Conservation (phyloP, 306 rosid species). For the Glycine latifolia region DNA sequence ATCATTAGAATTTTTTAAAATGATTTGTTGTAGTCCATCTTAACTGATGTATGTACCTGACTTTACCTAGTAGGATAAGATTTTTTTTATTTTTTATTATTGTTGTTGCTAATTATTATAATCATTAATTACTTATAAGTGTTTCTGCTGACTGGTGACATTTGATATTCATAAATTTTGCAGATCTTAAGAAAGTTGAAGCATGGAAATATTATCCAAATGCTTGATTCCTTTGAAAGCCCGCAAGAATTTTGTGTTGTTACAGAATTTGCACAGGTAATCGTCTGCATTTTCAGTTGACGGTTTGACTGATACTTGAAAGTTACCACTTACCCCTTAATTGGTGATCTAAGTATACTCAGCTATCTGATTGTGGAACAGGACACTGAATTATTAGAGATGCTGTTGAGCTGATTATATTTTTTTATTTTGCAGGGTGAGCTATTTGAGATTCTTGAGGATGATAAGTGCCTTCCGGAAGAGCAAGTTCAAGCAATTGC, state of each 20-base stretch:
- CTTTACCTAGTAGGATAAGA: background rate
- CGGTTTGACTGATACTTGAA: slow-evolving; percentile 17
- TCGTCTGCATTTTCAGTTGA: slow-evolving; percentile 41
- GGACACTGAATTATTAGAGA: slow-evolving; percentile 19
- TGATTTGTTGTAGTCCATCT: background rate
- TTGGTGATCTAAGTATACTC: slow-evolving; percentile 6
- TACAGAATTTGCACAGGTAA: slow-evolving; percentile 95
- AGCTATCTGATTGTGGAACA: slow-evolving; percentile 29
- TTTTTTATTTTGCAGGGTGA: slow-evolving; percentile 71
- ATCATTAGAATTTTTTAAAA: background rate
- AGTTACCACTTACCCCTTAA: slow-evolving; percentile 8
- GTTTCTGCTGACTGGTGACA: slow-evolving; percentile 31
- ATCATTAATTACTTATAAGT: slow-evolving; percentile 3
- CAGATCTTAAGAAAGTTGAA: slow-evolving; percentile 94
- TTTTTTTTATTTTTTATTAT: background rate
- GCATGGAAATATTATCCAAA: slow-evolving; percentile 93
- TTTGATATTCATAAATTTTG: slow-evolving; percentile 42
- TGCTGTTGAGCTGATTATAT: slow-evolving; percentile 35
- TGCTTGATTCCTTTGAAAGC: slow-evolving; percentile 98
- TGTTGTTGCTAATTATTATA: background rate
- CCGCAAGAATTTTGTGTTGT: slow-evolving; percentile 98
- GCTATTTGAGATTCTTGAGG: slow-evolving; percentile 98
- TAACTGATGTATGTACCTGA: background rate
- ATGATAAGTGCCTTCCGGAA: slow-evolving; percentile 97
- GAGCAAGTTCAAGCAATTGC: slow-evolving; percentile 99